Evolutionary conservation across 257 asterid genomes (phyloP), one percentile per base, ranked within the genome.

Genomic region (Penstemon davidsonii): DNA sequence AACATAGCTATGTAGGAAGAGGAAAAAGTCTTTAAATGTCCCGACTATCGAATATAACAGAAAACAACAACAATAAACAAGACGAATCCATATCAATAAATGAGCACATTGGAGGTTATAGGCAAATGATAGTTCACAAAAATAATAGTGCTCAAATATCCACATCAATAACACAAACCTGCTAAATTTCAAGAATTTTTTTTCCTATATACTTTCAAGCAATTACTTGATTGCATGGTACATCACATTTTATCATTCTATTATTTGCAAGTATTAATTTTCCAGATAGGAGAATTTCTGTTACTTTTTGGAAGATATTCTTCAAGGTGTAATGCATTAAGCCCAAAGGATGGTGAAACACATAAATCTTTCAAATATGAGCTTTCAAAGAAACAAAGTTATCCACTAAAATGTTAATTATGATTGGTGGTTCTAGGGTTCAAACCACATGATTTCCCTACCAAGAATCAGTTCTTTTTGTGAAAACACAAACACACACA

Each of bases 361-460:
- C 18, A 15, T 15, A 15, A 15, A 15, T 15, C 18, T 15, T 15
- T 15, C 18, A 15, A 15, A 15, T 15, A 15, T 15, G 18, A 15
- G 18, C 18, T 15, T 15, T 15, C 18, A 15, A 15, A 15, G 18
- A 15, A 15, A 15, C 18, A 15, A 15, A 15, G 18, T 15, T 15
- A 15, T 15, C 18, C 18, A 15, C 18, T 13, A 53, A 13, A 19
- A 15, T n/a, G 37, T 18, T 18, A 40, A 43, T 51, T 15, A 15
- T 15, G 18, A 13, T 55, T 33, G 42, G 36, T 62, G 46, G 50
- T 54, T 53, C 64, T 51, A 64, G 19, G 18, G 56, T 42, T 51
- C 11, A 55, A 43, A 25, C 44, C 59, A 58, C n/a, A 55, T 44
- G 19, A 36, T 25, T 56, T 15, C 18, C 18, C 18, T 58, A 3